Evolutionary conservation across 306 rosid species (phyloP), one percentile per base, ranked within the genome.

Genomic region (Rosa chinensis): DNA sequence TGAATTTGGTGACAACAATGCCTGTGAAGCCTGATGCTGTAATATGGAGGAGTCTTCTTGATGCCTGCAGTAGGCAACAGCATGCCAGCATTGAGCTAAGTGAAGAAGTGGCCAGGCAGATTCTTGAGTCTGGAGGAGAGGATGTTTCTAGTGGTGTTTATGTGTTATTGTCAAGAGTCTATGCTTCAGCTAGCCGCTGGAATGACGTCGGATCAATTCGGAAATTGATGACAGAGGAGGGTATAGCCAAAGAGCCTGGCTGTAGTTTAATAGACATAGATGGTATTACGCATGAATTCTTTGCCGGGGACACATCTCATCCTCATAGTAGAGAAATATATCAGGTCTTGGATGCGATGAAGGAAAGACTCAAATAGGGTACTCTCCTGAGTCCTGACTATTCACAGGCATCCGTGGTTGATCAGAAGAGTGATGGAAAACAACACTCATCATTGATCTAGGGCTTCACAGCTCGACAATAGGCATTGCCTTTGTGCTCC

Each of bases 1-100:
- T 92, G 56, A 82, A 89, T 44, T 56, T 89, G 87, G 92, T 89
- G 39, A 82, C 87, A 10, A 68, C 81, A 59, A 92, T 94, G 97
- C 87, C 96, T 8, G 74, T 87, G 28, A 92, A 89, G 78, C 97
- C 97, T 18, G 97, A 94, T 83, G 86, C 59, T 58, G 87, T 92
- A n/a, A 90, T 92, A 37, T 90, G 94, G 94, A 92, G 97, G 90
- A 86, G 97, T 73, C 85, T 92, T 75, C 88, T 94, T 66, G 90
- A 90, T 84, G 97, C 93, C 69, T 92, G 90, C 81, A 86, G 84
- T 81, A 92, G 88, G 92, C 88, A 90, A 78, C 84, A 90, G 78
- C 83, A 86, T 23, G 89, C 84, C 56, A 82, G 86, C 32, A 75
- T 94, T 72, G 97, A 94, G 91, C 88, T 89, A 53, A 80, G 97